A percentile compares a stretch with the other conserved stretches of the same genome.
phyloP scores from a whole-genome alignment of 352 stramenopile genomes.

The Aphanomyces stellatus region DNA sequence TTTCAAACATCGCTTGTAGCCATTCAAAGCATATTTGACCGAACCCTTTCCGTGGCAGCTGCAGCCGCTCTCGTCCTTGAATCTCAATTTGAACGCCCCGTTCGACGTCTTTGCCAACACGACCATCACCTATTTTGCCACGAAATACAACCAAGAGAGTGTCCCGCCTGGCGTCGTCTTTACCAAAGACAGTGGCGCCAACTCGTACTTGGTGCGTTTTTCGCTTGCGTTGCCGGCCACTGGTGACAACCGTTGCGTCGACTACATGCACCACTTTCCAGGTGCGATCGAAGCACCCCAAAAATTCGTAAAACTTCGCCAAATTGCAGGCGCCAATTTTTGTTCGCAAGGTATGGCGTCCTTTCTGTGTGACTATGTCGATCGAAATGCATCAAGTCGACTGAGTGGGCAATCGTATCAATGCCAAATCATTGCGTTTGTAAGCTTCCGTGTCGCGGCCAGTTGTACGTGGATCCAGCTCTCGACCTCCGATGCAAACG shows the following conservation, averaged over 20 bases:
- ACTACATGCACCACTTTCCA: not conserved
- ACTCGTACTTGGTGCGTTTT: not conserved
- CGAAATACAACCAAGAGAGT: not conserved
- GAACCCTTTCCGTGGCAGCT: not conserved
- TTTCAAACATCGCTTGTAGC: not conserved
- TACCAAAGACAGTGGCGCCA: not conserved
- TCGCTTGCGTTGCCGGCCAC: not conserved
- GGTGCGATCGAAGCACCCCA: not conserved
- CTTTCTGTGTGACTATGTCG: not conserved
- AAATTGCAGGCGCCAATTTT: not conserved
- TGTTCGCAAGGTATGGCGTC: not conserved
- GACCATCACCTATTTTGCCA: not conserved
- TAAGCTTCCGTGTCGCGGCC: too few relatives aligned
- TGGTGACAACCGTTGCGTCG: not conserved
- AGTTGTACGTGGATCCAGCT: too few relatives aligned
- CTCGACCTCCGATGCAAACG: not conserved
- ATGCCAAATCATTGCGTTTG: too few relatives aligned
- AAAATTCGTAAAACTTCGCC: too few relatives aligned
- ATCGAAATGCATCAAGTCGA: not conserved
- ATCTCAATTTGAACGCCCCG: too few relatives aligned
- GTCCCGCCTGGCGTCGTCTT: not conserved
- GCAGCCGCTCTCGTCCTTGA: not conserved
- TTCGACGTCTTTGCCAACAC: not conserved
- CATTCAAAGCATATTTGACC: not conserved
- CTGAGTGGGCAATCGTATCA: not conserved